Conservation (phyloP, 345 rosid genomes). For the Gossypium stocksii region DNA sequence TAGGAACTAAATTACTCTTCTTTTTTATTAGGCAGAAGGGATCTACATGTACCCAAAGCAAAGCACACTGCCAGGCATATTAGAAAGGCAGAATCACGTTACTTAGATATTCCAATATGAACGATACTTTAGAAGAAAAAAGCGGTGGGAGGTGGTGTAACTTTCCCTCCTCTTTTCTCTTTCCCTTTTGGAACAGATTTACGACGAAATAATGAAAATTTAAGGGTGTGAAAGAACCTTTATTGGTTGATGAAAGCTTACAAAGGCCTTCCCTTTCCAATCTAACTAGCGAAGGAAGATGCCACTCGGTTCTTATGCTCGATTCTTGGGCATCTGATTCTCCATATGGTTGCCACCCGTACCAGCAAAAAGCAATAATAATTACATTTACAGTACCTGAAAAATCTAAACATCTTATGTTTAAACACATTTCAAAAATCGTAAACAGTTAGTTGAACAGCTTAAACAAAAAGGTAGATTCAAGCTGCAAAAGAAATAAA, state of each 20-base stretch:
- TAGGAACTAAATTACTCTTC: background rate
- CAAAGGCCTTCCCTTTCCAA: too few species aligned
- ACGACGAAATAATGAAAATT: background rate
- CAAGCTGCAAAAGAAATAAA: slow-evolving; percentile 23
- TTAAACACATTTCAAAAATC: background rate
- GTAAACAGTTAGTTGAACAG: slow-evolving; percentile 13
- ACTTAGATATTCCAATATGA: slow-evolving; percentile 25
- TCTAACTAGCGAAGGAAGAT: background rate
- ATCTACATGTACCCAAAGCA: background rate
- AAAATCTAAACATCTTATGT: too few species aligned
- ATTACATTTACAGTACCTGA: too few species aligned
- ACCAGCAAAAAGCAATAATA: too few species aligned
- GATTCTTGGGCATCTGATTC: slow-evolving; percentile 30
- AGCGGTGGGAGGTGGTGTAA: too few species aligned
- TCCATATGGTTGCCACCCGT: background rate
- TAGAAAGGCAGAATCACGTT: too few species aligned
- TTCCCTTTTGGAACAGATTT: background rate
- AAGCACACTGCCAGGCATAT: background rate
- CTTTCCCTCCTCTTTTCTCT: background rate
- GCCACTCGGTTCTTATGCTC: background rate
- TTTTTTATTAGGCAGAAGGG: background rate
- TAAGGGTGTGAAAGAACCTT: too few species aligned
- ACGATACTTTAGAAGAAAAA: slow-evolving; percentile 22
- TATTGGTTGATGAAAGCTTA: background rate
- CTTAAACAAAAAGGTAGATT: slow-evolving; percentile 8